These are phyloP conservation scores for Chaetomidium leptoderma DNA, from an alignment of 495 filamentous ascomycete genomes.

Conservation along the genomic window DNA sequence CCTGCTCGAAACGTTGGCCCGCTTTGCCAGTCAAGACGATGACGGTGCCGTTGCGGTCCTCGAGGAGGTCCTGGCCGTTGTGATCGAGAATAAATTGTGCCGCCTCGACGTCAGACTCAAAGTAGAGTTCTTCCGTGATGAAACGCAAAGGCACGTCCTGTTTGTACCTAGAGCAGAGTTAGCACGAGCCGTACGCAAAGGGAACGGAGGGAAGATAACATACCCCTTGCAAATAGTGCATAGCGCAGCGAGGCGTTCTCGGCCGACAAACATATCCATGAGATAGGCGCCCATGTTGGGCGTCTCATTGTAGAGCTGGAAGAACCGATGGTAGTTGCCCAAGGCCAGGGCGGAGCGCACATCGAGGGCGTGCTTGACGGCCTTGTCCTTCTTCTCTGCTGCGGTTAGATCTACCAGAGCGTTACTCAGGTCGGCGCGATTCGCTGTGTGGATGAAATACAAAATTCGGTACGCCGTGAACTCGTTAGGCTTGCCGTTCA, in stretches of 20 bases:
- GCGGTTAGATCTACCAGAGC: slow-evolving; percentile 94
- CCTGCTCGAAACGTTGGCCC: slow-evolving; percentile 63
- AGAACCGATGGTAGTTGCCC: slow-evolving; percentile 96
- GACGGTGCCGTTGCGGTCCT: slow-evolving; percentile 69
- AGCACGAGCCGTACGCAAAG: slow-evolving; percentile 28
- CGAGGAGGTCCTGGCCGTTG: slow-evolving; percentile 67
- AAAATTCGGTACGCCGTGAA: slow-evolving; percentile 99
- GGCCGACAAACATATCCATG: slow-evolving; percentile 96
- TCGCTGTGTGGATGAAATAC: slow-evolving; percentile 98
- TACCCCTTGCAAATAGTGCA: slow-evolving; percentile 91
- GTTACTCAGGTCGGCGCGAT: slow-evolving; percentile 97
- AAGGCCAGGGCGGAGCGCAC: slow-evolving; percentile 87
- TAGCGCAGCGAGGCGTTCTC: slow-evolving; percentile 87
- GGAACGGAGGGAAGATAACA: slow-evolving; percentile 40
- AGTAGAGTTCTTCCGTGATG: slow-evolving; percentile 91
- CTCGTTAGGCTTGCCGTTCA: slow-evolving; percentile 87
- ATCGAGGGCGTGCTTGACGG: slow-evolving; percentile 86
- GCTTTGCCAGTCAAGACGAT: slow-evolving; percentile 73
- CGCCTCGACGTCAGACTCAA: slow-evolving; percentile 87
- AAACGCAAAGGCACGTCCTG: slow-evolving; percentile 83
- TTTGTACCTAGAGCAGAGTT: slow-evolving; percentile 67
- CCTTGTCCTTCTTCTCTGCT: slow-evolving; percentile 79
- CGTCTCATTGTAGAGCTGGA: slow-evolving; percentile 87
- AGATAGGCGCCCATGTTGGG: slow-evolving; percentile 98
- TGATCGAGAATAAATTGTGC: slow-evolving; percentile 82